Percentiles rank a stretch among this genome's conserved stretches.
Conservation (phyloP, 768 basidiomycete genomes). For the Mrakia blollopis region DNA sequence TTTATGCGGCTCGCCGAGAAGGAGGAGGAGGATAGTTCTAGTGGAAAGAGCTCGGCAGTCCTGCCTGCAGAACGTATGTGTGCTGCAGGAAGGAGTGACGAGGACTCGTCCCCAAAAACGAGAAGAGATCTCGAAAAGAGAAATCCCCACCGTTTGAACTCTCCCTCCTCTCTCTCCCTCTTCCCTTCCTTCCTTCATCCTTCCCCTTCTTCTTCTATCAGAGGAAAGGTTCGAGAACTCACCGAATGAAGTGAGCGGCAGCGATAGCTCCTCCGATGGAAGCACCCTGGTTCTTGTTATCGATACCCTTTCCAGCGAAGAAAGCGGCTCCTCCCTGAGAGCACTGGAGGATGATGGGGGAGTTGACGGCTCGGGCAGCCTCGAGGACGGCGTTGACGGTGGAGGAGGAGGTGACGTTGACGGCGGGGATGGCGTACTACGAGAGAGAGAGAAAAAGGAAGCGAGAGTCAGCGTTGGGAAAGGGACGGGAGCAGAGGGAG, state of each 20-base stretch:
- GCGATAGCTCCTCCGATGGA: constrained; percentile 88
- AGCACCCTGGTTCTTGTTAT: constrained; percentile 84
- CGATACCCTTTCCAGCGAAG: constrained; percentile 92
- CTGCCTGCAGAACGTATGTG: not conserved
- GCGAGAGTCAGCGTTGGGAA: not conserved
- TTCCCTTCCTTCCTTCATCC: not conserved
- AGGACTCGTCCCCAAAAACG: not conserved
- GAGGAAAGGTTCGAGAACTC: not conserved
- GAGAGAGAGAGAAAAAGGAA: not conserved
- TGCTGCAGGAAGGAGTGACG: not conserved
- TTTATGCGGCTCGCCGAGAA: not conserved
- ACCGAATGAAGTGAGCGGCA: constrained; percentile 83
- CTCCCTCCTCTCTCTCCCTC: not conserved
- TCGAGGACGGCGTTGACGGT: constrained; percentile 85
- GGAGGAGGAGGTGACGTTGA: constrained; percentile 91
- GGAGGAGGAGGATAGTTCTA: not conserved
- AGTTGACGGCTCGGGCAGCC: constrained; percentile 92
- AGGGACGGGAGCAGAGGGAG: not conserved
- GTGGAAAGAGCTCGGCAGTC: not conserved
- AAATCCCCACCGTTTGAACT: not conserved
- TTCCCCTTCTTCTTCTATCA: not conserved
- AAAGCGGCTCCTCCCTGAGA: constrained; percentile 96
- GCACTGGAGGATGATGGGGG: constrained; percentile 95
- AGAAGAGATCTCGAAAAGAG: not conserved
- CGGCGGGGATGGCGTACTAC: constrained; percentile 35